Base-by-base conservation (phyloP, 176 grass and related monocot species). In the Pontederia crassipes region DNA sequence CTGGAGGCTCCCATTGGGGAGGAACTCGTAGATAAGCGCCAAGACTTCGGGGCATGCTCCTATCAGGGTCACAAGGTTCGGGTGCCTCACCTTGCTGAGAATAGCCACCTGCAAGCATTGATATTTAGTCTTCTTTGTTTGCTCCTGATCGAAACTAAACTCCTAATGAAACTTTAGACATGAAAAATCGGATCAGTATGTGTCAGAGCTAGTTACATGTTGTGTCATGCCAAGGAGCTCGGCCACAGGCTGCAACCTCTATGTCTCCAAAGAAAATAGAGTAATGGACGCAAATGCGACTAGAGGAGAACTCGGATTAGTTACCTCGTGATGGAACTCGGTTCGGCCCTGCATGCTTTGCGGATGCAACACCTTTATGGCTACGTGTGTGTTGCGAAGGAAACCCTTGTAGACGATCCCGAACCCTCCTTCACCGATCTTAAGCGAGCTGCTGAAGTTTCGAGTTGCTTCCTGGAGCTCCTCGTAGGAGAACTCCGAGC, bases 361-460 rank as follows among this genome's bases (percentile, higher is more conserved):
- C 57, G 80, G 78, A 63, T 70, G 66, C 67, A 96, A 67, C 65
- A 77, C 72, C 70, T 90, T 96, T 65, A 96, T 82, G 12, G 86
- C 92, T 48, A 90, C 86, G 8, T 54, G 75, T 28, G 78, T 90
- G 64, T 72, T 72, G 50, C 75, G 69, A 15, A 96, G 48, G 55
- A 77, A 61, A 6, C 86, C 91, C 73, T 69, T 88, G 29, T 87
- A 96, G 16, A 96, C 91, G 20, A 55, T 64, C 64, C 82, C 82
- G 71, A 68, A 82, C 67, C 87, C 82, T 56, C 92, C 87, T 80
- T 90, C 72, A 13, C 86, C 86, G 17, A 96, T 58, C 76, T 88
- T 85, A 59, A 66, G 54, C 15, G 69, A 40, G 32, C 80, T 70
- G 9, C 70, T 57, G 54, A 96, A 96, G 74, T 96, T 87, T 17